Percentiles rank a stretch among this genome's conserved stretches.
phyloP scores from a whole-genome alignment of 2,329 filamentous ascomycete genomes.

The Fusarium verticillioides region DNA sequence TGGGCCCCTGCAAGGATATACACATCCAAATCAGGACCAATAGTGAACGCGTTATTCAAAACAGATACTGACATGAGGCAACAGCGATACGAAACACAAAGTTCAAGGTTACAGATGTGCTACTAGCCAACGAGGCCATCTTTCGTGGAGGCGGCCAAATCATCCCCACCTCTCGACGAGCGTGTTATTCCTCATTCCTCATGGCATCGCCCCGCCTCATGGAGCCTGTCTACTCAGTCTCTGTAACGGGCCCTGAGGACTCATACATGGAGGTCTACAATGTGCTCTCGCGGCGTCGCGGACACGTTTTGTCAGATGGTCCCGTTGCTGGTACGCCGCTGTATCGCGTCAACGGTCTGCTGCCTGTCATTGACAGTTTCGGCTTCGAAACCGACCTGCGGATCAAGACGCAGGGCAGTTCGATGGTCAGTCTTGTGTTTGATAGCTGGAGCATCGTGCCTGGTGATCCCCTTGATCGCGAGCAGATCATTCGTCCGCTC shows the following conservation, averaged over 20 bases:
- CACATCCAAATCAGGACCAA: background rate
- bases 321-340: conserved; percentile 94
- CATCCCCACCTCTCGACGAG: conserved; percentile 91
- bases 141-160: conserved; percentile 96
- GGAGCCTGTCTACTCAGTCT: conserved; percentile 94
- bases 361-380: conserved; percentile 97
- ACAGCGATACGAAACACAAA: conserved; percentile 95
- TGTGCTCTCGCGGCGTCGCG: conserved; percentile 85
- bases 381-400: conserved; percentile 97
- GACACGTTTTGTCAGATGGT: conserved; percentile 93
- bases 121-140: conserved; percentile 88
- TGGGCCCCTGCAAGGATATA: conserved; percentile 21
- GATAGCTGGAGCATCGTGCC: conserved; percentile 97
- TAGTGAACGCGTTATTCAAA: conserved; percentile 4
- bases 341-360: conserved; percentile 88
- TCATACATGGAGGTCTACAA: conserved; percentile 92
- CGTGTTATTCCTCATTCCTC: conserved; percentile 95
- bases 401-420: conserved; percentile 94
- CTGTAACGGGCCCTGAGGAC: conserved; percentile 92
- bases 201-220: conserved; percentile 97
- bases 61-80: conserved; percentile 42
- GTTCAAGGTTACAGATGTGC: conserved; percentile 93
- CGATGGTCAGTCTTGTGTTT: conserved; percentile 90
- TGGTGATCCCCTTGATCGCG: conserved; percentile 91
- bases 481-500: conserved; percentile 82